These are phyloP conservation scores for Russula emetica DNA, from an alignment of 768 basidiomycete genomes.

Conservation along the genomic window DNA sequence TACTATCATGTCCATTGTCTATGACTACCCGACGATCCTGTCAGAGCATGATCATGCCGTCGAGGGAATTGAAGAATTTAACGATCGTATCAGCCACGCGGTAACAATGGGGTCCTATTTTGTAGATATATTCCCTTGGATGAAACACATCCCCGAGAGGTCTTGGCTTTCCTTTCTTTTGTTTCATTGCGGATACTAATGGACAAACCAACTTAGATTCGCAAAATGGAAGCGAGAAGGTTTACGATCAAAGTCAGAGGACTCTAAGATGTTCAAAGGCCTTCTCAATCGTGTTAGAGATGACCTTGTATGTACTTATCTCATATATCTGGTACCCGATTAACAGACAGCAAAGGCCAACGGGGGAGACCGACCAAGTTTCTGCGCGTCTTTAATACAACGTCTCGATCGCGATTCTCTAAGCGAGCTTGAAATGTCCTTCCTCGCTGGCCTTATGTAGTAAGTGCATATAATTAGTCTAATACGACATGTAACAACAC, in stretches of 20 bases:
- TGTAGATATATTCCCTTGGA: conserved; percentile 16
- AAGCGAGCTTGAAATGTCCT: not conserved
- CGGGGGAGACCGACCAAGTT: conserved; percentile 1
- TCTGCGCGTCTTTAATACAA: conserved; percentile 7
- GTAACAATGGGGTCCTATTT: not conserved
- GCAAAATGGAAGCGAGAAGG: conserved; percentile 17
- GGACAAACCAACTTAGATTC: not conserved
- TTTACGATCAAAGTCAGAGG: not conserved
- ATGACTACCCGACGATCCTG: conserved; percentile 24
- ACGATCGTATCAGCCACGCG: not conserved
- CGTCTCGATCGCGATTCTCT: not conserved
- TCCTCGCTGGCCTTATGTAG: not conserved
- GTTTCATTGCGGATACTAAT: not conserved
- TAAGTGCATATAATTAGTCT: not conserved
- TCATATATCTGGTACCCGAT: not conserved
- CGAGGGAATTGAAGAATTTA: not conserved
- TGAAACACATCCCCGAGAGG: conserved; percentile 16
- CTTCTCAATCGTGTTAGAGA: conserved; percentile 5
- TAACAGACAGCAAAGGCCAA: not conserved
- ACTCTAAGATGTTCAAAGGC: conserved; percentile 2
- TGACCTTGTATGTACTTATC: conserved; percentile 3
- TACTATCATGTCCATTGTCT: conserved; percentile 30
- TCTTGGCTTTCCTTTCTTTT: not conserved
- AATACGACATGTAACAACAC: not conserved
- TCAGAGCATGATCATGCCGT: not conserved